Evolutionary conservation across 1,139 yeast species (phyloP).

Genomic region (Taiozyma onychis): DNA sequence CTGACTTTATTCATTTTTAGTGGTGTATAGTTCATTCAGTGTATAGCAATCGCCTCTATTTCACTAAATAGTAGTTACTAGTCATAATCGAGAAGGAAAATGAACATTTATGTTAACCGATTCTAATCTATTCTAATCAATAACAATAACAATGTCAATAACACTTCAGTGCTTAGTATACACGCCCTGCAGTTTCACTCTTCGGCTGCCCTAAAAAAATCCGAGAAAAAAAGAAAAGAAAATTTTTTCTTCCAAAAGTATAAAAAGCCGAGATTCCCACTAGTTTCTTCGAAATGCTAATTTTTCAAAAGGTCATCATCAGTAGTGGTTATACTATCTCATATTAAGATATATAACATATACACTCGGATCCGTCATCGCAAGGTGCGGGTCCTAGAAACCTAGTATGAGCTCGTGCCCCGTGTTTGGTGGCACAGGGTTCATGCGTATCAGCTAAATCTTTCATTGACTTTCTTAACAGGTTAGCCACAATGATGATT

Average conservation of each 20-base stretch:
- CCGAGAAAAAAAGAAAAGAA: not conserved
- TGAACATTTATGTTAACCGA: no score
- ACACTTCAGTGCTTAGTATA: no score
- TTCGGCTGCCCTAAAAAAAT: not conserved
- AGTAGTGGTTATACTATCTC: slow-evolving; percentile 73
- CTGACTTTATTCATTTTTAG: slow-evolving; percentile 23
- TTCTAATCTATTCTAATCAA: no score
- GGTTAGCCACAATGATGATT: slow-evolving; percentile 26
- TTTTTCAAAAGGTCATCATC: slow-evolving; percentile 36
- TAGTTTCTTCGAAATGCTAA: slow-evolving; percentile 1
- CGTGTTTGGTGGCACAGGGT: slow-evolving; percentile 10
- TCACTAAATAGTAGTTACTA: no score
- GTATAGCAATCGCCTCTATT: not conserved
- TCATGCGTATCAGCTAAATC: slow-evolving; percentile 27
- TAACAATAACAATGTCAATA: no score
- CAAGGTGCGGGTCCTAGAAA: slow-evolving; percentile 18
- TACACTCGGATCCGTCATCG: slow-evolving; percentile 21
- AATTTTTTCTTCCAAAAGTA: slow-evolving; percentile 6
- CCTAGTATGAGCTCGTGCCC: slow-evolving; percentile 21
- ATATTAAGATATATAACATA: slow-evolving; percentile 44
- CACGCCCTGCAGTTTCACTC: no score
- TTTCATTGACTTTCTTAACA: slow-evolving; percentile 26
- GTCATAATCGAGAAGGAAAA: no score
- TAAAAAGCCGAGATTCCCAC: slow-evolving; percentile 13
- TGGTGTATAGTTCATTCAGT: not conserved